Evolutionary conservation across 2,329 filamentous ascomycete species (phyloP).

Genomic region (Parascedosporium putredinis): DNA sequence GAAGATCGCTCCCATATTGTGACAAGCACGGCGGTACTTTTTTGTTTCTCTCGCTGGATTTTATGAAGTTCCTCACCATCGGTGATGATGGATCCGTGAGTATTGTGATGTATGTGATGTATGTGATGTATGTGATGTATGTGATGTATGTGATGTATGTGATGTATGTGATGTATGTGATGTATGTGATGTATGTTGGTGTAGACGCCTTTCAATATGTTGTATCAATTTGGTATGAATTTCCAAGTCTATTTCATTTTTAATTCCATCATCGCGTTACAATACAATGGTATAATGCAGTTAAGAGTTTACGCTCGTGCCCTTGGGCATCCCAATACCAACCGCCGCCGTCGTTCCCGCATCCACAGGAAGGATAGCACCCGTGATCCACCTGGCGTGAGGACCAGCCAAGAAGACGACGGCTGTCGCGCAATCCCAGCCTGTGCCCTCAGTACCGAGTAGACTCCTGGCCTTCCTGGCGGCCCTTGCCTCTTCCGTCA

Average conservation of each 20-base stretch:
- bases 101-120: too few relatives aligned
- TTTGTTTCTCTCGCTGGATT: too few relatives aligned
- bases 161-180: too few relatives aligned
- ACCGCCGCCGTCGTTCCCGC: conserved; percentile 26
- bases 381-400: conserved; percentile 33
- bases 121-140: too few relatives aligned
- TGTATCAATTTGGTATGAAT: too few relatives aligned
- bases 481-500: conserved; percentile 26
- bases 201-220: background rate
- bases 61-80: too few relatives aligned
- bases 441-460: conserved; percentile 30
- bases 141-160: too few relatives aligned
- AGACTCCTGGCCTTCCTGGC: conserved; percentile 27
- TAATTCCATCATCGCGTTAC: background rate
- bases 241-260: too few relatives aligned
- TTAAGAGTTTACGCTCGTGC: conserved; percentile 18
- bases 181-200: too few relatives aligned
- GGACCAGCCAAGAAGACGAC: conserved; percentile 28
- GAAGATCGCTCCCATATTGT: too few relatives aligned
- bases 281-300: background rate
- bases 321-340: conserved; percentile 14
- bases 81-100: too few relatives aligned
- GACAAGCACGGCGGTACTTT: too few relatives aligned
- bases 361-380: conserved; percentile 29
- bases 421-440: conserved; percentile 30